These are phyloP conservation scores for Stemphylium lycopersici DNA, from an alignment of 2,329 filamentous ascomycete species.

Conservation along the genomic window DNA sequence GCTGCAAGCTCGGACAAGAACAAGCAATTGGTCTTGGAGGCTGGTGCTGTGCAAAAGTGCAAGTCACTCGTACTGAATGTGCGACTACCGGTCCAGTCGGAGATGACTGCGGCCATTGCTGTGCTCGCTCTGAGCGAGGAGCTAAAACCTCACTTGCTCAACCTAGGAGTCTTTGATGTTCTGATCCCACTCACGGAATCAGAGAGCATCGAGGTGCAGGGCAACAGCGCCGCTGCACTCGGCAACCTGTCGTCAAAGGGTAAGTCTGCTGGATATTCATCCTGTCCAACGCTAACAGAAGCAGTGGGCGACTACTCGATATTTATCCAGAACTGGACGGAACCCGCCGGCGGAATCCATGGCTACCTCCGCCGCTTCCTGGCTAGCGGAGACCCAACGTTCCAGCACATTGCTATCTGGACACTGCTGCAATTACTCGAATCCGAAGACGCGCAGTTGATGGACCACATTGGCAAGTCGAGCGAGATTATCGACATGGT, in stretches of 20 bases:
- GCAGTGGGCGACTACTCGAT: conserved; percentile 94
- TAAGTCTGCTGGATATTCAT: conserved; percentile 47
- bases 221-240: conserved; percentile 93
- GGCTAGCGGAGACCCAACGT: conserved; percentile 91
- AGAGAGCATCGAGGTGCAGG: conserved; percentile 95
- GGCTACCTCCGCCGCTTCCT: conserved; percentile 94
- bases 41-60: conserved; percentile 97
- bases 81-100: conserved; percentile 91
- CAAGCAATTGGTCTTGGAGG: conserved; percentile 96
- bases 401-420: conserved; percentile 99
- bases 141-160: conserved; percentile 87
- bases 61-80: conserved; percentile 95
- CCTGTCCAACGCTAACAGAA: conserved; percentile 33
- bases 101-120: conserved; percentile 99
- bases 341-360: conserved; percentile 92
- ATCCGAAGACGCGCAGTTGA: conserved; percentile 89
- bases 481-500: conserved; percentile 93
- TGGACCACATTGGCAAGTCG: conserved; percentile 85
- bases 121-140: conserved; percentile 95
- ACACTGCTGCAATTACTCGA: conserved; percentile 94
- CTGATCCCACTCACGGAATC: conserved; percentile 94
- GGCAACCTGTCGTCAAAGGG: conserved; percentile 98
- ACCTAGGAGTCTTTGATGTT: conserved; percentile 93
- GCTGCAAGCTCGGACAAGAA: conserved; percentile 97
- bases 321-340: conserved; percentile 91